Base-by-base conservation (phyloP, 73 alveolate genomes). In the Tetrahymena malaccensis region DNA sequence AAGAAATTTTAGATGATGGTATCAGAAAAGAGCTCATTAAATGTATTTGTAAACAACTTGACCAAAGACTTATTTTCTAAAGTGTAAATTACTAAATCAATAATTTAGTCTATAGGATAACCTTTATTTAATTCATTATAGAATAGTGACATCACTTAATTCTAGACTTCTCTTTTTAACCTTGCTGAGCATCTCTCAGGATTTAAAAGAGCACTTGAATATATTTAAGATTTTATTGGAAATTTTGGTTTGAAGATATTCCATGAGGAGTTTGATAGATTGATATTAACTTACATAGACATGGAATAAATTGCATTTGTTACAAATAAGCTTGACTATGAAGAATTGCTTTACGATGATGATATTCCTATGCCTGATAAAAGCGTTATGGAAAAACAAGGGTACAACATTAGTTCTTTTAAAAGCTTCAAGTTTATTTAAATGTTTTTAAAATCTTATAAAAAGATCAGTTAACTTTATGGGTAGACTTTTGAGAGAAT, bases 1-100 rank as follows among this genome's bases (percentile, higher is more conserved):
- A 98, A 97, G 99, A 97, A 85, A 99, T 99, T 35, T 96, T 99
- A 96, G 99, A 98, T 55, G 98, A 99, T 95, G 99, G 99, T 50
- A 98, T 99, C 56, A 98, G 99, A 94, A 98, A 97, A 97, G 99
- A 99, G 96, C 96, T 99, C 85, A 98, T 98, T 57, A 97, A 85
- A 84, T 96, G 97, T 34, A 96, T 99, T 85, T 98, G 99, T 27
- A 96, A 94, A 40, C 95, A 95, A 27, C 96, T 98, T 85, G 99
- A 99, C 94, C 93, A 93, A 27, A 96, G 96, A 85, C 93, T 43
- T 93, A 25, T 43, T 43, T 43, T 93, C 83, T 43, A 34, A 43
- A 93, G 9, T 43, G 84, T 85, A 85, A 85, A 11, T 85, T 5
- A 9, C 13, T 37, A 35, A n/a, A n/a, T n/a, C n/a, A n/a, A n/a